Base-by-base conservation (phyloP, 2,329 filamentous ascomycete species). In the Botrytis squamosa region DNA sequence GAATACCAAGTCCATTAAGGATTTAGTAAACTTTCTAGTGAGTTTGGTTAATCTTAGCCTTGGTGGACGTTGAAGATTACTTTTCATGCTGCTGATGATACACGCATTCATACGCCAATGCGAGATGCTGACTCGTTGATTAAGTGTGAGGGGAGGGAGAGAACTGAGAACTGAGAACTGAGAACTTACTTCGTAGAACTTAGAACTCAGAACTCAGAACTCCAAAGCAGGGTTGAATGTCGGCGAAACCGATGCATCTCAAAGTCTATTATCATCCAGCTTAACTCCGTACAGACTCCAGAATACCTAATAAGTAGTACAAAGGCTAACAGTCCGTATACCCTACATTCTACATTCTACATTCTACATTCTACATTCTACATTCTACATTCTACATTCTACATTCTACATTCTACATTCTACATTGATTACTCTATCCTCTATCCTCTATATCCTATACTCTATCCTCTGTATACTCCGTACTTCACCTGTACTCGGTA, bases 41-140 rank as follows among this genome's bases (percentile, higher is more conserved):
- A 63, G 60, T 63, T 63, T 42, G 59, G 33, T 14, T 33, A 38
- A 38, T 12, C 20, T 60, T 38, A 38, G 29, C 16, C 18, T 22
- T 33, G 57, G 18, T 60, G 57, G 57, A 60, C 33, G 33, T 62
- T 62, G 33, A 44, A 44, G 62, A 64, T 64, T 64, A 44, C 62
- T 44, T 14, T 64, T 64, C 62, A 64, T 64, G 40, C 62, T 63
- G 60, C 38, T 18, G 38, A 42, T 40, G 38, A 40, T 38, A 63
- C 38, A 18, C 36, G n/a, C 52, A 29, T 18, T 16, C 52, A 55
- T 55, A 55, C 52, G 52, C 52, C 52, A 55, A 29, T 55, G 52
- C 14, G n/a, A 29, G 52, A 55, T 25, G 52, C 57, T 60, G 57
- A 60, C 57, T 60, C 52, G 52, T 29, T 55, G 52, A 18, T 29